Evolutionary conservation across 2,329 filamentous ascomycete species (phyloP).

Genomic region (Fusarium illudens): DNA sequence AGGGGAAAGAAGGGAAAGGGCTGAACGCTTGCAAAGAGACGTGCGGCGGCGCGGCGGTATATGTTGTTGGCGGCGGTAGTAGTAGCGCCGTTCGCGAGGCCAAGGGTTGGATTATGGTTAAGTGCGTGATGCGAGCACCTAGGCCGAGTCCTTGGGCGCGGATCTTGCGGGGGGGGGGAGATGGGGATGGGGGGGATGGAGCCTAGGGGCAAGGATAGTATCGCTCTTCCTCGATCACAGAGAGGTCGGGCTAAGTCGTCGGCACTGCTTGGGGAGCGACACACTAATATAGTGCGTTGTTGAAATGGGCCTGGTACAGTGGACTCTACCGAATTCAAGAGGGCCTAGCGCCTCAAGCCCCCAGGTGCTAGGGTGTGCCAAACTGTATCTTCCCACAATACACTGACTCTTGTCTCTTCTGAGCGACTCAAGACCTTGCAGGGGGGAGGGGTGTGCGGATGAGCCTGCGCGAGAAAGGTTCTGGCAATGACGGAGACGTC

Average conservation of each 20-base stretch:
- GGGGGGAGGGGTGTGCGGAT: conserved; percentile 23
- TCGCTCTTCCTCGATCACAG: conserved; percentile 44
- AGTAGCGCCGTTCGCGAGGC: conserved; percentile 45
- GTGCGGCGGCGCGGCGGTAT: conserved; percentile 48
- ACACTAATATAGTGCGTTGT: conserved; percentile 54
- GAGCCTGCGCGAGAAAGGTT: conserved; percentile 36
- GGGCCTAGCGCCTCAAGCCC: conserved; percentile 47
- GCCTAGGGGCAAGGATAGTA: conserved; percentile 44
- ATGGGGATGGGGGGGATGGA: conserved; percentile 40
- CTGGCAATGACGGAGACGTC: conserved; percentile 38
- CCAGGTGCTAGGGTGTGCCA: conserved; percentile 43
- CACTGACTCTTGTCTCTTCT: conserved; percentile 43
- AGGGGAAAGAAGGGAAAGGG: conserved; percentile 42
- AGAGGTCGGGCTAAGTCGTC: conserved; percentile 43
- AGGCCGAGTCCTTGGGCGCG: conserved; percentile 46
- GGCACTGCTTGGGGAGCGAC: conserved; percentile 49
- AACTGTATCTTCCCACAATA: conserved; percentile 42
- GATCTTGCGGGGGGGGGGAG: conserved; percentile 45
- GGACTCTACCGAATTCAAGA: conserved; percentile 48
- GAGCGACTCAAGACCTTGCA: conserved; percentile 39
- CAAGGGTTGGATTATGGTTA: conserved; percentile 45
- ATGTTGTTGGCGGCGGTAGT: conserved; percentile 48
- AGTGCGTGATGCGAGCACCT: conserved; percentile 46
- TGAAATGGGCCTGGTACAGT: conserved; percentile 44
- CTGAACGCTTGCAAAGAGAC: conserved; percentile 44